Evolutionary conservation across 345 rosid species (phyloP), one percentile per base, ranked within the genome.

Genomic region (Corchorus olitorius): DNA sequence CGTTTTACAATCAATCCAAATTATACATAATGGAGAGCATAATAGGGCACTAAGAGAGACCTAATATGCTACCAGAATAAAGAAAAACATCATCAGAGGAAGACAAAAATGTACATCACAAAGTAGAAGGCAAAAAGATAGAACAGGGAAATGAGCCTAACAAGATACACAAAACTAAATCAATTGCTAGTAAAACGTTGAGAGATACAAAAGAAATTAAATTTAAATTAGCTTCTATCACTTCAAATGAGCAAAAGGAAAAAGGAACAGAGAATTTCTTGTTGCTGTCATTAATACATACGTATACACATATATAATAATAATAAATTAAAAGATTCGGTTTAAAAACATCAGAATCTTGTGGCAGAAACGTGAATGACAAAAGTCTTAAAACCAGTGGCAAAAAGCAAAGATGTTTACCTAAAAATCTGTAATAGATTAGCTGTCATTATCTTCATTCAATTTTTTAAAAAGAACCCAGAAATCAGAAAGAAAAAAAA

Each of bases 381-480:
- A 58, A 58, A 58, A 10, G 34, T 34, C 10, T 11, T 22, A 35
- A 37, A 39, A 0, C 12, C 15, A 39, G 39, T 6, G 39, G 27
- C 37, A 14, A 2, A 49, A 55, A 64, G 54, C 9, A 9, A 58
- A 58, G 5, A 20, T 20, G 2, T 58, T 20, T 10, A 10, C 37
- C 63, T n/a, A 2, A 19, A 56, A 56, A 45, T 1, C 2, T 45
- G 9, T 33, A 52, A 16, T 17, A 27, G 35, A 41, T 65, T 58
- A 65, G 33, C 70, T 37, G 63, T 81, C 75, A 73, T 59, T 76
- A 56, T 73, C 70, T 74, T 33, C 72, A 78, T 62, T 62, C 8
- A 62, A 35, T 56, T 54, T 34, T 59, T 22, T 12, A 61, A 50
- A 50, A 8, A 35, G 8, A 33, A 35, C 67, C 43, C 67, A 63